phyloP scores from a whole-genome alignment of 306 rosid genomes.

The Gastrolobium villosum region DNA sequence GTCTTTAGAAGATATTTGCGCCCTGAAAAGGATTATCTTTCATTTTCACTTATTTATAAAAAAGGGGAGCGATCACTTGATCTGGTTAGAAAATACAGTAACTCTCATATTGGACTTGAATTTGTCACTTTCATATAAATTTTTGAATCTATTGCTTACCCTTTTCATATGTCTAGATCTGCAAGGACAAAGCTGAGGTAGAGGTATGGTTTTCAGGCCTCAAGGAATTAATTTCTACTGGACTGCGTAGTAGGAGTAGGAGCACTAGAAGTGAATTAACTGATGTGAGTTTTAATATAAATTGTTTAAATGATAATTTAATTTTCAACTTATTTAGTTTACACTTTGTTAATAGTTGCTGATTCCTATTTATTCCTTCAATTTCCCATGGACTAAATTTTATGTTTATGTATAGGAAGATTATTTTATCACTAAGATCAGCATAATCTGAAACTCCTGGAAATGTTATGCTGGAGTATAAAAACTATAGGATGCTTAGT shows the following conservation, averaged over 20 bases:
- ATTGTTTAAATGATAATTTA: slow-evolving; percentile 27
- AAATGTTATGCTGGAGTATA: not conserved
- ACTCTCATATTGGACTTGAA: slow-evolving; percentile 31
- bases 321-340: slow-evolving; percentile 32
- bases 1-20: slow-evolving; percentile 91
- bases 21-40: slow-evolving; percentile 92
- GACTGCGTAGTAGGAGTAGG: slow-evolving; percentile 49
- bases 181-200: slow-evolving; percentile 94
- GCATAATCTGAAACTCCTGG: slow-evolving; percentile 1
- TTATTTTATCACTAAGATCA: slow-evolving; percentile 10
- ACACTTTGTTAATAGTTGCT: slow-evolving; percentile 17
- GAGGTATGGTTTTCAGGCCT: slow-evolving; percentile 89
- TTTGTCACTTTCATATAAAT: slow-evolving; percentile 29
- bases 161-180: slow-evolving; percentile 67
- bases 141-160: slow-evolving; percentile 29
- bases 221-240: slow-evolving; percentile 71
- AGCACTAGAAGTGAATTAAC: slow-evolving; percentile 65
- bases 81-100: slow-evolving; percentile 70
- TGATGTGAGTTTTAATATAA: slow-evolving; percentile 68
- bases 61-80: slow-evolving; percentile 89
- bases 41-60: slow-evolving; percentile 87
- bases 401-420: slow-evolving; percentile 27
- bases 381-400: not conserved
- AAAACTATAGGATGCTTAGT: not conserved
- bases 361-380: slow-evolving; percentile 32